Conservation (phyloP, 106 monocot genomes). For the Dactylorhiza incarnata region DNA sequence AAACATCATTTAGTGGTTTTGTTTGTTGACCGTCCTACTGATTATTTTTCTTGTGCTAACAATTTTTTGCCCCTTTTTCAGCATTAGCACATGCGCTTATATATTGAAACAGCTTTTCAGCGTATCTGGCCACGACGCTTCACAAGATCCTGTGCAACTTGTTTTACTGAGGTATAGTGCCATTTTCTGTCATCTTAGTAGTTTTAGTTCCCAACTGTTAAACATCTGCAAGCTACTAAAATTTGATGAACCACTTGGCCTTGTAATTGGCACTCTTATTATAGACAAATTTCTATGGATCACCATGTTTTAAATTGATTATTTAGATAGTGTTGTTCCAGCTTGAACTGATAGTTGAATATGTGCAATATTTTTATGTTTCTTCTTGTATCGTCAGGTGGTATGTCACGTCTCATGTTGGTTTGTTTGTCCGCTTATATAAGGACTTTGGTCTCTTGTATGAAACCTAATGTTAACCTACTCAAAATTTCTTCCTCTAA, state of each 20-base stretch:
- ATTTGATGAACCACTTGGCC: neutral
- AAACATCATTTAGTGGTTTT: neutral
- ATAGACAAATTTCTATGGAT: no score
- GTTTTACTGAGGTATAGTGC: conserved; percentile 43
- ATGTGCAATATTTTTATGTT: no score
- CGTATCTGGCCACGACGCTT: conserved; percentile 21
- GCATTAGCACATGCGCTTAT: conserved; percentile 60
- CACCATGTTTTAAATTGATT: no score
- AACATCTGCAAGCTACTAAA: neutral
- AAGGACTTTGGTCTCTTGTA: no score
- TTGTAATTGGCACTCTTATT: no score
- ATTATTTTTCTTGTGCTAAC: neutral
- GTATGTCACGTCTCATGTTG: no score
- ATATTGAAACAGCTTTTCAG: conserved; percentile 37
- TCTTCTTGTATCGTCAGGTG: no score
- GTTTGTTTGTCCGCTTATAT: no score
- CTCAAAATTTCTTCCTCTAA: no score
- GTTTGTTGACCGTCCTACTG: neutral
- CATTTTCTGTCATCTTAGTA: neutral
- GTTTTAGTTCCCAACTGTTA: neutral
- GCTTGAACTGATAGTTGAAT: no score
- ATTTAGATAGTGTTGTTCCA: no score
- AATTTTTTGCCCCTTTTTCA: conserved; percentile 18
- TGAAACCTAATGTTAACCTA: no score
- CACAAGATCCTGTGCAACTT: conserved; percentile 33